Percentiles rank a stretch among this genome's conserved stretches.
phyloP scores from a whole-genome alignment of 139 green algal species.

The Volvox reticuliferus region DNA sequence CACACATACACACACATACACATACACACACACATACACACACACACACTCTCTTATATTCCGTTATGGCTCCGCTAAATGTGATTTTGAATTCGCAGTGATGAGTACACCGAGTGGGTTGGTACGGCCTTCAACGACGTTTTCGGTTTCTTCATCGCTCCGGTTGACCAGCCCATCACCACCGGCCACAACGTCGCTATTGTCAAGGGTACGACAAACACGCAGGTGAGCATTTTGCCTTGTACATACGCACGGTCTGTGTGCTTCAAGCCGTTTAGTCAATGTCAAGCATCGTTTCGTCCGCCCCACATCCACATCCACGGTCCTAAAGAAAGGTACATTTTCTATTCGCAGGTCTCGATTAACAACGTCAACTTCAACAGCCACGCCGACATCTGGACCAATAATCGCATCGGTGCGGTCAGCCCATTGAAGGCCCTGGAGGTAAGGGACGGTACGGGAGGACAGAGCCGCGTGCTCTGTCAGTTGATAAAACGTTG shows the following conservation, averaged over 20 bases:
- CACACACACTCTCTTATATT: too few relatives aligned
- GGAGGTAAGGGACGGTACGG: conserved; percentile 1
- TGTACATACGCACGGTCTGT: background rate
- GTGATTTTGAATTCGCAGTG: background rate
- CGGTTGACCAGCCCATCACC: conserved; percentile 2
- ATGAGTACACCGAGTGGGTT: conserved; percentile 42
- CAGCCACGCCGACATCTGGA: background rate
- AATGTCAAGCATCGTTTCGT: too few relatives aligned
- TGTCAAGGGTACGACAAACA: conserved; percentile 22
- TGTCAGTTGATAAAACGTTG: too few relatives aligned
- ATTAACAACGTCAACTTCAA: conserved; percentile 48
- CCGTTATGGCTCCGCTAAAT: too few relatives aligned
- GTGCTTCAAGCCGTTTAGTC: background rate
- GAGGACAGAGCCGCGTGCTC: too few relatives aligned
- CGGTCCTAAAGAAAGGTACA: background rate
- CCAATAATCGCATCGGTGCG: conserved; percentile 16
- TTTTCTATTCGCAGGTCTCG: conserved; percentile 2
- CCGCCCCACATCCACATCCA: background rate
- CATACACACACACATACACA: too few relatives aligned
- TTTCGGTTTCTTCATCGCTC: conserved; percentile 50
- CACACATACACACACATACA: too few relatives aligned
- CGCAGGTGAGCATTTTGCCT: conserved; percentile 24
- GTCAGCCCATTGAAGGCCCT: background rate
- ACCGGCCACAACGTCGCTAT: conserved; percentile 42
- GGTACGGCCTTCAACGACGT: conserved; percentile 50